These are phyloP conservation scores for Syzygium aqueum DNA, from an alignment of 345 rosid genomes.

Conservation along the genomic window DNA sequence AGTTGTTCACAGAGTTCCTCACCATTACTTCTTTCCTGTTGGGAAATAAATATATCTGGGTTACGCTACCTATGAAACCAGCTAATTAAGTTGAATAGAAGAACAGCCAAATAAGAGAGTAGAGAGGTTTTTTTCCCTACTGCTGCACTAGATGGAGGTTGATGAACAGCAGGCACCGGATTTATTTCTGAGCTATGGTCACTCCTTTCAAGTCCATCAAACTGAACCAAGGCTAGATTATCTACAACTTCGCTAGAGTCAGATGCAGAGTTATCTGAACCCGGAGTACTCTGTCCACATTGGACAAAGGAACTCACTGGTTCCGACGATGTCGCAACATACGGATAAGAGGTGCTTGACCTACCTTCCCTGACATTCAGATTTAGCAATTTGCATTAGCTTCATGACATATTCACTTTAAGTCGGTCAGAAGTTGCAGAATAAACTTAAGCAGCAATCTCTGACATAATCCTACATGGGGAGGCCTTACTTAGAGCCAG, in stretches of 20 bases:
- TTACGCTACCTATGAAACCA: not conserved
- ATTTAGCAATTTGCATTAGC: not conserved
- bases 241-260: slow-evolving; percentile 5
- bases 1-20: slow-evolving; percentile 43
- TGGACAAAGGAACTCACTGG: not conserved
- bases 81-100: not conserved
- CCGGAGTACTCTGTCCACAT: not conserved
- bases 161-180: not conserved
- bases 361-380: slow-evolving; percentile 9
- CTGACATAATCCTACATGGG: not conserved
- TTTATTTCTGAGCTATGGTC: not conserved
- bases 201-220: not conserved
- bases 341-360: not conserved
- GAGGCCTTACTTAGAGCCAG: not conserved
- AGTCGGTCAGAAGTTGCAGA: not conserved
- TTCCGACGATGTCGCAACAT: not conserved
- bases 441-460: not conserved
- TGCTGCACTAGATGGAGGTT: not conserved
- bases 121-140: not conserved
- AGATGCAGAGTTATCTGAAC: slow-evolving; percentile 1
- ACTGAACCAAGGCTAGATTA: not conserved
- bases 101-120: not conserved
- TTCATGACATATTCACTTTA: not conserved
- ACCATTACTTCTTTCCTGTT: slow-evolving; percentile 40
- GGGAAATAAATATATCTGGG: not conserved